A percentile compares a stretch with the other conserved stretches of the same genome.
Evolutionary conservation across 1,284 basidiomycete species (phyloP).

Genomic region (Mycosarcoma maydis): DNA sequence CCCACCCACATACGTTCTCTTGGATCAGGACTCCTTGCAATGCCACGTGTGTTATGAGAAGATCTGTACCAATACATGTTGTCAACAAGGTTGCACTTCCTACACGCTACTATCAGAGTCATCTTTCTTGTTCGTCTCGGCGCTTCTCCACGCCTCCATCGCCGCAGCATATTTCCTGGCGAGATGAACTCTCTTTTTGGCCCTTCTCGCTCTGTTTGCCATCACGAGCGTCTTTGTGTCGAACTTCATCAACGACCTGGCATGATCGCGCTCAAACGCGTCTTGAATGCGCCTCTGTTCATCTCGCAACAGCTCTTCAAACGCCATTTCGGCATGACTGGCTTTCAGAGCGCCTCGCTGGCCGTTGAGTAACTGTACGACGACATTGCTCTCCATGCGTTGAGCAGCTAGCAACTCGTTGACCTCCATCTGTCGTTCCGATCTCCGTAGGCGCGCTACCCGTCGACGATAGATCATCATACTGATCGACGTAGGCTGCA

Average conservation of each 20-base stretch:
- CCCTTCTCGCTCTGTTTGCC: slow-evolving; percentile 50
- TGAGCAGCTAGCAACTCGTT: slow-evolving; percentile 36
- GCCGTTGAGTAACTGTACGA: slow-evolving; percentile 2
- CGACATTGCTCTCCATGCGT: slow-evolving; percentile 1
- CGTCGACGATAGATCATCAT: slow-evolving; percentile 64
- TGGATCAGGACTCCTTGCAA: too few relatives aligned
- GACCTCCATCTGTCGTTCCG: slow-evolving; percentile 38
- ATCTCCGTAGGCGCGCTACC: slow-evolving; percentile 32
- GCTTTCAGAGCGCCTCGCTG: background rate
- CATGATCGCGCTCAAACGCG: slow-evolving; percentile 46
- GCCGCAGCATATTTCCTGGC: slow-evolving; percentile 16
- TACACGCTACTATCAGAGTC: too few relatives aligned
- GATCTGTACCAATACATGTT: background rate
- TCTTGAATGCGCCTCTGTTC: slow-evolving; percentile 10
- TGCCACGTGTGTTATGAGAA: too few relatives aligned
- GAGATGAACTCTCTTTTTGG: slow-evolving; percentile 32
- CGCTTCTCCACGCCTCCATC: slow-evolving; percentile 14
- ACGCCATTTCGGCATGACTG: background rate
- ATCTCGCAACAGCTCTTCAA: slow-evolving; percentile 8
- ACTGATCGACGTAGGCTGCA: slow-evolving; percentile 55
- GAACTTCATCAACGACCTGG: slow-evolving; percentile 47
- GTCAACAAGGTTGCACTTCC: background rate
- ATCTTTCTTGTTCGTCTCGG: background rate
- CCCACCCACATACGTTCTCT: too few relatives aligned
- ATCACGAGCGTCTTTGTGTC: slow-evolving; percentile 41